Percentiles rank a stretch among this genome's conserved stretches.
Conservation (phyloP, 2,329 filamentous ascomycete species). For the Exophiala calicioides region DNA sequence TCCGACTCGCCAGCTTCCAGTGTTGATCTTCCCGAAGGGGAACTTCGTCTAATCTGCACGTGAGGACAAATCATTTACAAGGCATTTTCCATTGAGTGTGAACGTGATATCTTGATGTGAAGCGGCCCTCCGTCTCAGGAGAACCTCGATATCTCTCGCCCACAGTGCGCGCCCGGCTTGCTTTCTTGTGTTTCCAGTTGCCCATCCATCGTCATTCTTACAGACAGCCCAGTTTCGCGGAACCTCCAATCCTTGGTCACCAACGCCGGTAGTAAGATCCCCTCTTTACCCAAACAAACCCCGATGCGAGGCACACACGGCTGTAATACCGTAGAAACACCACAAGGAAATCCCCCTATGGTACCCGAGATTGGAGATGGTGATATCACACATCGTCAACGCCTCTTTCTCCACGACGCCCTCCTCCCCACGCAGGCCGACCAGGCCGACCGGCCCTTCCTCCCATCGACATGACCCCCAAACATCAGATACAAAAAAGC, state of each 20-base stretch:
- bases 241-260: too few species aligned
- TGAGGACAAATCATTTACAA: slow-evolving; percentile 4
- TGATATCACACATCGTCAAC: slow-evolving; percentile 8
- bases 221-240: too few species aligned
- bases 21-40: too few species aligned
- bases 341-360: slow-evolving; percentile 1
- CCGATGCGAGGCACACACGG: too few species aligned
- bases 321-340: too few species aligned
- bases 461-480: slow-evolving; percentile 19
- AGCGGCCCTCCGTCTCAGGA: not conserved
- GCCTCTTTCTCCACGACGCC: slow-evolving; percentile 10
- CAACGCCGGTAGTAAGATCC: not conserved
- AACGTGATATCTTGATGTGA: slow-evolving; percentile 1
- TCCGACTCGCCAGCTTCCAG: too few species aligned
- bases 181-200: not conserved
- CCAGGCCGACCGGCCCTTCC: slow-evolving; percentile 6
- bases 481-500: slow-evolving; percentile 21
- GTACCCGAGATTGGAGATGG: not conserved
- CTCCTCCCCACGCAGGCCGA: not conserved
- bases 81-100: slow-evolving; percentile 6
- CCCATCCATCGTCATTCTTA: not conserved
- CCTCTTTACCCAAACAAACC: too few species aligned
- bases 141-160: not conserved
- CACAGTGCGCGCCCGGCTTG: slow-evolving; percentile 1
- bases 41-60: too few species aligned